Evolutionary conservation across 2,329 filamentous ascomycete species (phyloP), one percentile per base, ranked within the genome.

Genomic region (Cladobotryum protrusum): DNA sequence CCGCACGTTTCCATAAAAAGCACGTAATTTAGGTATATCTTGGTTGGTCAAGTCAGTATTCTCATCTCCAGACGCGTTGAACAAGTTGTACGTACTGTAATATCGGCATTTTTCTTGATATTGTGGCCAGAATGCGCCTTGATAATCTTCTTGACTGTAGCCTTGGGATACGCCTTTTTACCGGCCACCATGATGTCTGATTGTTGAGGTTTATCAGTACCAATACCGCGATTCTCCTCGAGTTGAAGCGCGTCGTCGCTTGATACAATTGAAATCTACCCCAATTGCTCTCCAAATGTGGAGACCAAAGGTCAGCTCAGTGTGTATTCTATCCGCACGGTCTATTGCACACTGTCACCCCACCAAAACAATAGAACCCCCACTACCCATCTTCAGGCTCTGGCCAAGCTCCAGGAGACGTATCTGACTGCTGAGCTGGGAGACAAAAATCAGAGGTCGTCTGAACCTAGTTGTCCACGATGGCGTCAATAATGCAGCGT

Each of bases 1-100:
- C 35, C 72, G 47, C 67, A 81, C 79, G 72, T 75, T 63, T 83
- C 77, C 79, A 95, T 85, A 59, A 95, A 95, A 2, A 93, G 75
- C 56, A 88, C 80, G 57, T 95, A 95, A 63, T 93, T 83, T 51
- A 95, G 75, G 61, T 88, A 95, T 54, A 95, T 85, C 89, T 93
- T 57, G 40, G n/a, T 8, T 29, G 24, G 11, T 24, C 47, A 53
- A 7, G 57, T 70, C 47, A 67, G 62, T 43, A 33, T 36, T 9
- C 49, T 11, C 19, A 18, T 24, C 11, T 33, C 18, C 17, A 20
- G 18, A 17, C 18, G 19, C 39, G 18, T 19, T 19, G 3, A 13
- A 5, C 11, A 17, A 35, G 17, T 17, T 40, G 49, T 42, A 29
- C 34, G 53, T 70, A 95, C 89, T 71, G 92, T 75, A 51, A 95